Evolutionary conservation across 106 monocot genomes (phyloP).

Genomic region (Xerophyta viscosa): DNA sequence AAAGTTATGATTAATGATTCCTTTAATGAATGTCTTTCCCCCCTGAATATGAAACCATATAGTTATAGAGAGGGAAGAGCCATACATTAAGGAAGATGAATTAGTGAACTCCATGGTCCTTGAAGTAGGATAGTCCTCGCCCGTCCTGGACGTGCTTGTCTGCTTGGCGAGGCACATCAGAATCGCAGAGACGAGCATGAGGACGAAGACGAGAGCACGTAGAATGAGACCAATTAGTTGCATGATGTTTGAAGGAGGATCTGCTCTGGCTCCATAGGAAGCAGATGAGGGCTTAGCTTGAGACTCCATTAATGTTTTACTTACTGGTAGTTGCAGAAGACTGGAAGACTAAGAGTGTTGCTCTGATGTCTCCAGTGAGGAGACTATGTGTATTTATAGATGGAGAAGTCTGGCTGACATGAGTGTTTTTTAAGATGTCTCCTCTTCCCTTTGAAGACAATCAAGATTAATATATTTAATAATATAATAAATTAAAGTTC

Average conservation of each 20-base stretch:
- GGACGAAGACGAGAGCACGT: background rate
- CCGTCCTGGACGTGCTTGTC: background rate
- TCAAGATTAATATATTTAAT: no score
- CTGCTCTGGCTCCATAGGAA: background rate
- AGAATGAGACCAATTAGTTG: background rate
- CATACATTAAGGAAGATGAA: background rate
- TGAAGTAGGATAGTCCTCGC: background rate
- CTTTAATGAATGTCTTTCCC: background rate
- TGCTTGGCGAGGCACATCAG: background rate
- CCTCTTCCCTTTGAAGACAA: no score
- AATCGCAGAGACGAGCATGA: background rate
- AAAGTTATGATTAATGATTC: background rate
- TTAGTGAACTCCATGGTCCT: background rate
- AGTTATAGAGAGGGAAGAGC: background rate
- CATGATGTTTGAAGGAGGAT: background rate
- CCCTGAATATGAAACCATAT: background rate
- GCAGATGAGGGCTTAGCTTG: no score
- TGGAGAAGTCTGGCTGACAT: no score
- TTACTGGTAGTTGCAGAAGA: no score
- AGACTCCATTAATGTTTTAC: background rate
- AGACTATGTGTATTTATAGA: no score
- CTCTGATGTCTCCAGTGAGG: no score
- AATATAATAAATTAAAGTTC: no score
- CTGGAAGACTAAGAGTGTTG: no score
- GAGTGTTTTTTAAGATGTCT: no score